Conservation (phyloP, 1,139 yeast genomes). For the Chernovozyma sophiae-reginae region DNA sequence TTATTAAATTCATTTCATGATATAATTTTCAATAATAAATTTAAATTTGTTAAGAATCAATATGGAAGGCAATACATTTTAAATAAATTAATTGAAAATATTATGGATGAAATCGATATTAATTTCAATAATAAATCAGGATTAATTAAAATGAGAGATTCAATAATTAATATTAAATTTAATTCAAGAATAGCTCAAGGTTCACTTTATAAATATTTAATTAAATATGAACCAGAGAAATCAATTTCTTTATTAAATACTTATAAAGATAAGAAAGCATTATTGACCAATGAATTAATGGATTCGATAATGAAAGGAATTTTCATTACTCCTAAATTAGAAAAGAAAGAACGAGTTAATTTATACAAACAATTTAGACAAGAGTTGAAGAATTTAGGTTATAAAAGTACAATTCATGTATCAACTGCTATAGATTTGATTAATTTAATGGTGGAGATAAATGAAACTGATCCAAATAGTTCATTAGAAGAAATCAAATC, state of each 20-base stretch:
- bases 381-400: conserved; percentile 15
- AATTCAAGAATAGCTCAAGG: conserved; percentile 16
- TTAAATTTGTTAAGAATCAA: neutral
- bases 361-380: conserved; percentile 18
- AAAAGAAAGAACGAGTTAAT: conserved; percentile 14
- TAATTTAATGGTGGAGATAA: conserved; percentile 8
- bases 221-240: conserved; percentile 21
- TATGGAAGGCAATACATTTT: neutral
- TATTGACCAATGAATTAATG: conserved; percentile 15
- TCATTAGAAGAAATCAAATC: conserved; percentile 10
- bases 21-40: neutral
- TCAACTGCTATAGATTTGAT: conserved; percentile 14
- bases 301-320: conserved; percentile 25
- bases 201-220: conserved; percentile 21
- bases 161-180: conserved; percentile 15
- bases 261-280: conserved; percentile 15
- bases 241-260: conserved; percentile 19
- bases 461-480: conserved; percentile 10
- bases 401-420: conserved; percentile 15
- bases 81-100: neutral
- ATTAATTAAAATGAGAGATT: conserved; percentile 14
- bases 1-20: neutral
- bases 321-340: conserved; percentile 14
- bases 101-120: conserved; percentile 1
- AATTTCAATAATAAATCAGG: neutral